These are phyloP conservation scores for Colletotrichum phormii DNA, from an alignment of 2,329 filamentous ascomycete genomes.

Conservation along the genomic window DNA sequence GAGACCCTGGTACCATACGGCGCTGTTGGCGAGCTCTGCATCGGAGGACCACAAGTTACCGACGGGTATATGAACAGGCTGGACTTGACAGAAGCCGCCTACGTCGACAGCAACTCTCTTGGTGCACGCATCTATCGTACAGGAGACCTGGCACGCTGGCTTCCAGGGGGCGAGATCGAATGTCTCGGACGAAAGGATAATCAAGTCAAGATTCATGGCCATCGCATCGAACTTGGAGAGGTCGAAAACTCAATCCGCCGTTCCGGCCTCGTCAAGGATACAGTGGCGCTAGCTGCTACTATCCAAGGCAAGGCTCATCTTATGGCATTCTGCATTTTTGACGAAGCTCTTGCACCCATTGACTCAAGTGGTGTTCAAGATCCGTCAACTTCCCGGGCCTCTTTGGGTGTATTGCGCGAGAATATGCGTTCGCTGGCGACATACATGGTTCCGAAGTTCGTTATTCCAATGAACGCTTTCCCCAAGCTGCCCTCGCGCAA, in stretches of 20 bases:
- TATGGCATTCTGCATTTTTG: conserved; percentile 1
- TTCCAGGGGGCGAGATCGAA: conserved; percentile 36
- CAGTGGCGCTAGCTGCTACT: background rate
- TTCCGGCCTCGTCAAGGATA: conserved; percentile 6
- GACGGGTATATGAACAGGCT: conserved; percentile 37
- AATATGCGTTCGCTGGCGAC: conserved; percentile 37
- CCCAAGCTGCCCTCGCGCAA: conserved; percentile 43
- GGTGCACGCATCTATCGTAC: conserved; percentile 36
- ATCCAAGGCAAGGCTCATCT: conserved; percentile 6
- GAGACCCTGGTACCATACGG: conserved; percentile 27
- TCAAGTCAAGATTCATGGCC: conserved; percentile 39
- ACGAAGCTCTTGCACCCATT: background rate
- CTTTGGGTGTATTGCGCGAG: conserved; percentile 17
- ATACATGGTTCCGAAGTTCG: conserved; percentile 44
- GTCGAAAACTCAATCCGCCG: conserved; percentile 37
- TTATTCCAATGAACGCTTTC: conserved; percentile 40
- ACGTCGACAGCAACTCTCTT: conserved; percentile 10
- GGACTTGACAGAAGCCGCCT: conserved; percentile 29
- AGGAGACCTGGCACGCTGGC: conserved; percentile 37
- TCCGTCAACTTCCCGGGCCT: background rate
- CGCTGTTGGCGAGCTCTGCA: conserved; percentile 39
- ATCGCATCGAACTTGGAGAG: conserved; percentile 39
- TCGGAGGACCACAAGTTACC: conserved; percentile 37
- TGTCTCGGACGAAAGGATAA: conserved; percentile 38
- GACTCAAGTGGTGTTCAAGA: background rate